Percentiles rank a stretch among this genome's conserved stretches.
Evolutionary conservation across 305 asterid genomes (phyloP).

Genomic region (Fraxinus velutina): DNA sequence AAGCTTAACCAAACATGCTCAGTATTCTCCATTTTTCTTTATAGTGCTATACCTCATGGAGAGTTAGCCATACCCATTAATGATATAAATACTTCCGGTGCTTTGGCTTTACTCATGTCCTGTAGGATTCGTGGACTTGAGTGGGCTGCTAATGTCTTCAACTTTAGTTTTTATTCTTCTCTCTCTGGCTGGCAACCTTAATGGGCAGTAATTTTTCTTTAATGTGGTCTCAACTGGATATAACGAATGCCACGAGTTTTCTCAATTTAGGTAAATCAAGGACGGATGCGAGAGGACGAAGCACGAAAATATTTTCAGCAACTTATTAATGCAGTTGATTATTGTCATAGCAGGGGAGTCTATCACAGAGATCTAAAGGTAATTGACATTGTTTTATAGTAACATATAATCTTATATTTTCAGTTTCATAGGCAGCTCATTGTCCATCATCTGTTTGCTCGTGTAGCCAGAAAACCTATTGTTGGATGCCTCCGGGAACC

Average conservation of each 20-base stretch:
- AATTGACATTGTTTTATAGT: not conserved
- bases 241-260: not conserved
- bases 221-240: not conserved
- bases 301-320: slow-evolving; percentile 74
- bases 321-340: slow-evolving; percentile 66
- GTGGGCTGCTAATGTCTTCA: not conserved
- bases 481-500: slow-evolving; percentile 74
- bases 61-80: too few relatives aligned
- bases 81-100: too few relatives aligned
- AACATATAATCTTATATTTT: not conserved
- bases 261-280: slow-evolving; percentile 55
- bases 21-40: not conserved
- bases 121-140: not conserved
- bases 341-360: slow-evolving; percentile 75
- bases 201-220: not conserved
- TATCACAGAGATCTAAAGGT: slow-evolving; percentile 82
- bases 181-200: not conserved
- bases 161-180: not conserved
- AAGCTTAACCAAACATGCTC: not conserved
- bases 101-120: too few relatives aligned
- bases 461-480: slow-evolving; percentile 83
- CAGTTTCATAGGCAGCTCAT: not conserved
- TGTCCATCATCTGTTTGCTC: slow-evolving; percentile 6
- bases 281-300: slow-evolving; percentile 64
- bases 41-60: not conserved